Evolutionary conservation across 1,139 yeast genomes (phyloP), one percentile per base, ranked within the genome.

Genomic region (Saccharomyces hybrid): DNA sequence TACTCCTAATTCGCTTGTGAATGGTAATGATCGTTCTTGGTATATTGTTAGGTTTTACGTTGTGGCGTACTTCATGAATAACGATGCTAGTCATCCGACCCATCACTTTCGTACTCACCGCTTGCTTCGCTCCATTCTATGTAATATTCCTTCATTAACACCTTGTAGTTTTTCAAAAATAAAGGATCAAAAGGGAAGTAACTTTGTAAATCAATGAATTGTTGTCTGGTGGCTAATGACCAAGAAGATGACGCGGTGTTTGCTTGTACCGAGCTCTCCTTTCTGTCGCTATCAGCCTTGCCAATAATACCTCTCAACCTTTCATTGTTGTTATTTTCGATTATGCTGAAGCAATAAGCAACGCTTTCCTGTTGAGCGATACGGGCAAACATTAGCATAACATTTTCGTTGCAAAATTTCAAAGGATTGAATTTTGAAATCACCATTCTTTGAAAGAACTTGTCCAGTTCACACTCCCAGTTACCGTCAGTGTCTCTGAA

Each of bases 101-200:
- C 72, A 52, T 84, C 90, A 55, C 78, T 78, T 47, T 82, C 88
- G 57, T 84, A 86, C 49, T 84, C 89, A n/a, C 71, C 73, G 26
- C 78, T 73, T 11, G 77, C 80, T 51, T 83, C 89, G 49, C 80
- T 83, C 99, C 99, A 93, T 64, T 90, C 95, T 30, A 90, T 82
- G 67, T 86, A 89, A 54, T 78, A 76, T 41, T 76, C 79, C 31
- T 76, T 73, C 57, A 85, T 73, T 44, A 83, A 75, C 26, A 71
- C 71, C 62, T 83, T 82, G 54, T 89, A 79, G 23, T 71, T 72
- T 49, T 85, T 87, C 59, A 93, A 78, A 52, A 87, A 82, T 59
- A 93, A 73, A 0, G 99, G 99, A 73, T 93, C 99, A 69, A 88
- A 93, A 11, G 99, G 99, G 72, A 93, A 93, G 69, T 89, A 93